Evolutionary conservation across 2,329 filamentous ascomycete species (phyloP).

Genomic region (Sclerotinia minor): DNA sequence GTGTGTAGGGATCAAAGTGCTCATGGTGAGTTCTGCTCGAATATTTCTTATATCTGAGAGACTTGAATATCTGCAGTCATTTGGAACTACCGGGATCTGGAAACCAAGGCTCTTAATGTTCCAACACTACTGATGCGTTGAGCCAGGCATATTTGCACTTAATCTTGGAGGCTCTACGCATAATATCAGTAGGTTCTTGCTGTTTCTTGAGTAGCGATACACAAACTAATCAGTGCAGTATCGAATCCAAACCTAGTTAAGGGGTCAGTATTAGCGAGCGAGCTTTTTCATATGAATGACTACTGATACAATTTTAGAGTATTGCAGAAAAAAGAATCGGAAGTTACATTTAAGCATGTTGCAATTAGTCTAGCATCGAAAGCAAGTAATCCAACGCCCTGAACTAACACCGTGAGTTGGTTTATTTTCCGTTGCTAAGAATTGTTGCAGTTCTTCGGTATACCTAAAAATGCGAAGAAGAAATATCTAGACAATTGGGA

Average conservation of each 20-base stretch:
- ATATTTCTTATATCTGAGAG: background rate
- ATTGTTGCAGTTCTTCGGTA: slow-evolving; percentile 36
- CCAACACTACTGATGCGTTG: background rate
- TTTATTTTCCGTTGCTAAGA: background rate
- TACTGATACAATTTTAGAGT: slow-evolving; percentile 30
- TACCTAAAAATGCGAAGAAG: slow-evolving; percentile 32
- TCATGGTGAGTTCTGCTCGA: slow-evolving; percentile 30
- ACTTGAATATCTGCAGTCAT: background rate
- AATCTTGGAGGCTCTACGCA: slow-evolving; percentile 35
- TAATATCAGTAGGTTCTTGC: slow-evolving; percentile 34
- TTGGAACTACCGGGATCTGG: background rate
- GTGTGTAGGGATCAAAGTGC: slow-evolving; percentile 33
- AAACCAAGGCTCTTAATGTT: background rate
- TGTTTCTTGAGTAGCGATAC: background rate
- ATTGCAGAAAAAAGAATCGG: slow-evolving; percentile 35
- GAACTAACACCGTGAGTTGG: background rate
- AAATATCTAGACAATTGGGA: slow-evolving; percentile 36
- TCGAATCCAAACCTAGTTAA: slow-evolving; percentile 34
- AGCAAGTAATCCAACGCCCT: slow-evolving; percentile 25
- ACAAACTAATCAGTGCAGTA: slow-evolving; percentile 27
- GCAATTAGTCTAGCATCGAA: slow-evolving; percentile 31
- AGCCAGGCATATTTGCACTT: slow-evolving; percentile 34
- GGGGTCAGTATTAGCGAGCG: slow-evolving; percentile 26
- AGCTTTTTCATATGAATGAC: background rate
- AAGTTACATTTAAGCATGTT: slow-evolving; percentile 31